Conservation (phyloP, 2,329 filamentous ascomycete species). For the Stachybotrys echinatus region DNA sequence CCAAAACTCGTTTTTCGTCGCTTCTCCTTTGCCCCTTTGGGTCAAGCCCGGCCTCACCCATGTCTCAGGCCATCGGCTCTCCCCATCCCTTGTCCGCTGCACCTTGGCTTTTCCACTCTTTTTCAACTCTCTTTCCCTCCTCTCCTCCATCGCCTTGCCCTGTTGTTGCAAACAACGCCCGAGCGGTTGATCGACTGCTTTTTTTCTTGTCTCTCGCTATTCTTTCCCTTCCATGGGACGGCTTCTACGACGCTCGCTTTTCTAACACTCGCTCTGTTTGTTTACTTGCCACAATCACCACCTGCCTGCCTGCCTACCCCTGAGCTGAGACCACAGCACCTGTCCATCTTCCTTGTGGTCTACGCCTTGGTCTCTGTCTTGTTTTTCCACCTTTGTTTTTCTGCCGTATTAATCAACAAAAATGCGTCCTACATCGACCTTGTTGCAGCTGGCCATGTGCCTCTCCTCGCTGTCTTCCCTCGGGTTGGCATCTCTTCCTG, state of each 20-base stretch:
- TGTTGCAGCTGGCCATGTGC: slow-evolving; percentile 44
- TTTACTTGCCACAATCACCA: background rate
- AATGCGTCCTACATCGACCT: slow-evolving; percentile 45
- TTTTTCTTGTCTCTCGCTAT: background rate
- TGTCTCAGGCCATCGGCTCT: background rate
- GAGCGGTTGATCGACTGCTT: background rate
- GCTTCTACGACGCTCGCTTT: background rate
- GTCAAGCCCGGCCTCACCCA: background rate
- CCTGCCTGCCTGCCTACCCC: no score
- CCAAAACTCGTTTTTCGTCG: background rate
- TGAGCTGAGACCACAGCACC: no score
- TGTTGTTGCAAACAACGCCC: background rate
- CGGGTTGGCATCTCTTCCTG: slow-evolving; percentile 51
- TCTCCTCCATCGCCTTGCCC: background rate
- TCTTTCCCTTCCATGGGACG: background rate
- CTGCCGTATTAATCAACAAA: slow-evolving; percentile 3
- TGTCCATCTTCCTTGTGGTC: no score
- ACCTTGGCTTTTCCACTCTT: background rate
- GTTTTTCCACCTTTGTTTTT: background rate
- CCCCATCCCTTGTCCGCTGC: background rate
- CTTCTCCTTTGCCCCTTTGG: background rate
- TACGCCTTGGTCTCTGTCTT: no score
- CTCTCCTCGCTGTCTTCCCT: slow-evolving; percentile 44
- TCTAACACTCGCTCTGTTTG: background rate
- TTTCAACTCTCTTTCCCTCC: background rate